Evolutionary conservation across 2,329 filamentous ascomycete genomes (phyloP).

Genomic region (Monilinia polystroma): DNA sequence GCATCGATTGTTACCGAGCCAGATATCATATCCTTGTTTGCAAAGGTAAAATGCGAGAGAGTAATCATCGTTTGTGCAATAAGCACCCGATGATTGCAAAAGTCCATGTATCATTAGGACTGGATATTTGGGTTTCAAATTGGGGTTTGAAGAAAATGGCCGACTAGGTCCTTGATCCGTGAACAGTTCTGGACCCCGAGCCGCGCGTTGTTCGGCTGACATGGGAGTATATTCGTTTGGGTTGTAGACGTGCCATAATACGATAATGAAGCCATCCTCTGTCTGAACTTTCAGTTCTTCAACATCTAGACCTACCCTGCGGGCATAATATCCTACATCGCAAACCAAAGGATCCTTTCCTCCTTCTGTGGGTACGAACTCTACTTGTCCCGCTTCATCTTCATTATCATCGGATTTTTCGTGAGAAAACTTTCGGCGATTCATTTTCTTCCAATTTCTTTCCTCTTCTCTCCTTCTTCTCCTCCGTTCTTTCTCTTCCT

Average conservation of each 20-base stretch:
- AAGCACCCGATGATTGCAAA: constrained; percentile 83
- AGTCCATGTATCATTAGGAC: constrained; percentile 86
- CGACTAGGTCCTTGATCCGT: constrained; percentile 44
- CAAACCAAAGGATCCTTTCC: constrained; percentile 75
- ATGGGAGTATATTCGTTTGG: constrained; percentile 67
- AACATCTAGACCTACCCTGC: constrained; percentile 81
- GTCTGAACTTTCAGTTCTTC: constrained; percentile 84
- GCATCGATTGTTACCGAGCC: constrained; percentile 91
- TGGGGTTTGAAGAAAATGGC: constrained; percentile 38
- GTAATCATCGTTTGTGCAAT: constrained; percentile 85
- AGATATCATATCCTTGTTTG: constrained; percentile 91
- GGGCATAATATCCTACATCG: constrained; percentile 82
- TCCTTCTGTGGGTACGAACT: constrained; percentile 72
- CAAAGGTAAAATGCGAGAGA: constrained; percentile 89
- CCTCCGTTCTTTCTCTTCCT: constrained; percentile 66
- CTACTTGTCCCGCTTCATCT: constrained; percentile 45
- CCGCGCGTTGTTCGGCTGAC: constrained; percentile 48
- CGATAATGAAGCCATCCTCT: constrained; percentile 89
- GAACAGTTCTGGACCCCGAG: constrained; percentile 64
- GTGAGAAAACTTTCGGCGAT: constrained; percentile 43
- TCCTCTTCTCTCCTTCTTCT: constrained; percentile 57
- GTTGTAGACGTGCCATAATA: constrained; percentile 86
- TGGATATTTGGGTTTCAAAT: constrained; percentile 61
- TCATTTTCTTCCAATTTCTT: constrained; percentile 57
- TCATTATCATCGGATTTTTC: constrained; percentile 41